Evolutionary conservation across 2,329 filamentous ascomycete species (phyloP).

Genomic region (Rosellinia necatrix): DNA sequence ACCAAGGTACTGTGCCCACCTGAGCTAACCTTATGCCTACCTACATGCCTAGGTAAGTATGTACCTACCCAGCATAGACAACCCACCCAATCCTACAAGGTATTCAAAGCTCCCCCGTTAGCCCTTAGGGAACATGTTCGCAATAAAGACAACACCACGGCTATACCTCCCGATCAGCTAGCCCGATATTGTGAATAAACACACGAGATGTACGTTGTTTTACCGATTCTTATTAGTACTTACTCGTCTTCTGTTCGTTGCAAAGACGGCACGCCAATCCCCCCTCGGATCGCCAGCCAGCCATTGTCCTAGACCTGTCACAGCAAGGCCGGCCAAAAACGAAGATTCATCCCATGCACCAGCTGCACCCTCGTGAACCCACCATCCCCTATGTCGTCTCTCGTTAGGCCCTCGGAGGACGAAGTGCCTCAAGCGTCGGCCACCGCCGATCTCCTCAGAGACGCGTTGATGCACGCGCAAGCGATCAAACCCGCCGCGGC

Average conservation of each 20-base stretch:
- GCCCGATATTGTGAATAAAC: too few species aligned
- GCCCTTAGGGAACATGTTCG: too few species aligned
- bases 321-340: background rate
- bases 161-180: too few species aligned
- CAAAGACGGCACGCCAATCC: constrained; percentile 1
- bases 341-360: background rate
- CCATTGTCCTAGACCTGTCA: background rate
- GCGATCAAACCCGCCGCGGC: constrained; percentile 60
- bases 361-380: constrained; percentile 2
- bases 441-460: constrained; percentile 58
- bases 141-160: too few species aligned
- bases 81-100: too few species aligned
- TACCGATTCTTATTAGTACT: background rate
- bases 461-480: constrained; percentile 63
- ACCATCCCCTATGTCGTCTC: constrained; percentile 58
- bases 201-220: constrained; percentile 12
- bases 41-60: too few species aligned
- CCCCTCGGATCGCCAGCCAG: background rate
- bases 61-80: too few species aligned
- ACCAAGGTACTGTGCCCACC: background rate
- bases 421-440: constrained; percentile 58
- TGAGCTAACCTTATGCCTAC: background rate
- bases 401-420: constrained; percentile 49
- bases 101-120: too few species aligned
- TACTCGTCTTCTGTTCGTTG: constrained; percentile 13